Base-by-base conservation (phyloP, 495 filamentous ascomycete species). In the Xylaria cubensis region DNA sequence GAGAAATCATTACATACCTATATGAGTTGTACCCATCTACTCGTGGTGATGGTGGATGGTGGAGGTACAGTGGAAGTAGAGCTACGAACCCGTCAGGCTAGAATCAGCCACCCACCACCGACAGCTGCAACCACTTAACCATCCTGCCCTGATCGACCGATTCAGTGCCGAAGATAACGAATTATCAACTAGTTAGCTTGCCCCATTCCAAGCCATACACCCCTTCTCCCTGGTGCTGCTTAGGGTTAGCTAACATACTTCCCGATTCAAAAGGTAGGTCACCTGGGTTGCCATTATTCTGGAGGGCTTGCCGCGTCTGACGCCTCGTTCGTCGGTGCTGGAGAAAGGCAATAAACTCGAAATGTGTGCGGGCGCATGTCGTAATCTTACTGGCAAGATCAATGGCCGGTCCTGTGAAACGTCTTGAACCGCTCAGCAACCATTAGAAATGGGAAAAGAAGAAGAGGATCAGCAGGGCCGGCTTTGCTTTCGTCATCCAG, bases 101-200 rank as follows among this genome's bases (percentile, higher is more conserved):
- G 29, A 39, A 61, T 36, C 12, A 34, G 56, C 26, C 29, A 64
- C 8, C 7, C 61, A 48, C 42, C 15, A 13, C 13, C 50, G 65
- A 67, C 10, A 36, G 19, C 68, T 62, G 51, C 53, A 69, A 67
- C 42, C 68, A 70, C 46, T 62, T 51, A 63, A 70, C 29, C 55
- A 51, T 44, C 17, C 41, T 39, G 68, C 58, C 68, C 68, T 44
- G 44, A 70, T 69, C 66, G 68, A 64, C 55, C 58, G 41, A 63
- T 63, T 36, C 67, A 62, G 29, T 39, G 51, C 56, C 67, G 50
- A 51, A 41, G 58, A 50, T 70, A 63, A 63, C 41, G 21, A 26
- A 69, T 55, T 36, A 34, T 58, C 39, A 10, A 50, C 55, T 48
- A 53, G 26, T 1, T 29, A 29, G 55, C 36, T 32, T 39, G 42